These are phyloP conservation scores for Didymella glomerata DNA, from an alignment of 2,329 filamentous ascomycete species.

Conservation along the genomic window DNA sequence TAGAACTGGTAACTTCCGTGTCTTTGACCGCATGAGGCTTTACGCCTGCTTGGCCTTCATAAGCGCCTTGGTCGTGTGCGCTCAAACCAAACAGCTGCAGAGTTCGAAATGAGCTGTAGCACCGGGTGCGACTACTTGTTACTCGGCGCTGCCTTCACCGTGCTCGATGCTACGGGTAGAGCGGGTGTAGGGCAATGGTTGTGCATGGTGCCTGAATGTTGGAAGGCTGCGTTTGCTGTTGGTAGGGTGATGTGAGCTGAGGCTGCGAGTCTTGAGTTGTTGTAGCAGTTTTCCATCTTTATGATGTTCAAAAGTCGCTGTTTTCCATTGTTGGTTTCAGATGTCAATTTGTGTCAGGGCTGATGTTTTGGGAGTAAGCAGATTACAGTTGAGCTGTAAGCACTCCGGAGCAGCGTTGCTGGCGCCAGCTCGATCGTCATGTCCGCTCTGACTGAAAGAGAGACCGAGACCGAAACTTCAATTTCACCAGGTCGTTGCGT, in stretches of 20 bases:
- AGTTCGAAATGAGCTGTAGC: neutral
- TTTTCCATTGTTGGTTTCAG: neutral
- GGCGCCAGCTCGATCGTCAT: neutral
- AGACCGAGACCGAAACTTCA: neutral
- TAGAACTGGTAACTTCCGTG: neutral
- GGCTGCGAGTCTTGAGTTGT: neutral
- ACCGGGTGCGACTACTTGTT: neutral
- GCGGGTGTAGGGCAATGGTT: neutral
- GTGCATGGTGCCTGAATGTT: neutral
- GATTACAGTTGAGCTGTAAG: neutral
- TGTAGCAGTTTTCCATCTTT: no score
- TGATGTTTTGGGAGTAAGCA: neutral
- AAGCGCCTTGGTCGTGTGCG: constrained; percentile 2
- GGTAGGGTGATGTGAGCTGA: neutral
- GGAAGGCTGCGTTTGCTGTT: neutral
- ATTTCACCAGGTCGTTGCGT: neutral
- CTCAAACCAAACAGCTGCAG: neutral
- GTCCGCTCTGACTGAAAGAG: neutral
- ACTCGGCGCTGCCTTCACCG: neutral
- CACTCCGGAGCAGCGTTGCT: neutral
- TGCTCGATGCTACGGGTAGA: neutral
- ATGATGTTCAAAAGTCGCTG: no score
- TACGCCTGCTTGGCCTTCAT: constrained; percentile 6
- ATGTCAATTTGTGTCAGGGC: neutral
- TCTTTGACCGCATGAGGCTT: neutral